Base-by-base conservation (phyloP, 345 rosid genomes). In the Eucalyptus camaldulensis region DNA sequence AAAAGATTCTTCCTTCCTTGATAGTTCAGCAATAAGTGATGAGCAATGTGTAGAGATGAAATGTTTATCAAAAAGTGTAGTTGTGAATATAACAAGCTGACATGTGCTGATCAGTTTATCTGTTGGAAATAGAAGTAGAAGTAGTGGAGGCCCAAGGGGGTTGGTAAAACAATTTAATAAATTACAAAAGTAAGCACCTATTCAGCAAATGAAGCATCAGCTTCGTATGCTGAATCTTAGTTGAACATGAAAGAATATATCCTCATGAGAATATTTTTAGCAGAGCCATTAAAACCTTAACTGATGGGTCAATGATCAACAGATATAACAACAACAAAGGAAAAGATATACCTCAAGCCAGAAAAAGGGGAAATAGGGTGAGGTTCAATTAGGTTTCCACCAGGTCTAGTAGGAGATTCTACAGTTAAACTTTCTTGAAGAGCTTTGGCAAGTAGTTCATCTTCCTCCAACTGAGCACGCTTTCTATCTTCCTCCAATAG, bases 391-490 rank as follows among this genome's bases (percentile, higher is more conserved):
- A 90, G 40, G 88, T 89, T 95, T 88, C 92, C 93, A 37, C 87
- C 95, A 92, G 92, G 62, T 89, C 53, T 58, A 58, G 97, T 96
- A 91, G 96, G 96, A 89, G 96, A 91, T 31, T 92, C 95, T n/a
- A 92, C 53, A 56, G 29, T 90, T 91, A 97, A 90, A 90, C 99
- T 98, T 90, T 96, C 97, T 94, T 97, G 98, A 89, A 98, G 86
- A 89, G 99, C 99, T 93, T 90, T 95, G 40, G 99, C 99, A 16
- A 98, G 96, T 89, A 89, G 93, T 91, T 96, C 99, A 87, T 97
- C 99, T 92, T 98, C 98, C 91, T 96, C 98, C 76, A 95, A 40
- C 87, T 96, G 99, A 91, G 96, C 87, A 37, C 13, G 87, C 51
- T 83, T 83, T 15, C 86, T 69, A 33, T 69, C 89, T 85, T 53